Evolutionary conservation across 2,329 filamentous ascomycete genomes (phyloP), one percentile per base, ranked within the genome.

Genomic region (Hymenoscyphus fraxineus): DNA sequence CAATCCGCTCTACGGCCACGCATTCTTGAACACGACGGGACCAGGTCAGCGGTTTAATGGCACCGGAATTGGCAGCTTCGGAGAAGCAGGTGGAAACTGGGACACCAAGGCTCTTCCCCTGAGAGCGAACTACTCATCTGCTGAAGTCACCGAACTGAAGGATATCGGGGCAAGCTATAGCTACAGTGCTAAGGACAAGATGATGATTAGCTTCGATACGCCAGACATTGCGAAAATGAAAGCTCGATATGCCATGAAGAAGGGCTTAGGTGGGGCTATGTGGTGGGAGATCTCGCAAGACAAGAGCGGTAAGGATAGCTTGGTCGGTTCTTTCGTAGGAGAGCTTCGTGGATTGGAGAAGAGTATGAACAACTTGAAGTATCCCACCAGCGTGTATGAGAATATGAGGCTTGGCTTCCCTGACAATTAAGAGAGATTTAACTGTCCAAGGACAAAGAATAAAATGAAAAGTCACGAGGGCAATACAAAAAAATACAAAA

Each of bases 91-190:
- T 13, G 89, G 89, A 0, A 80, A 92, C 3, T 93, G 88, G 85
- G 91, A 95, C 74, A 93, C 90, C 81, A 95, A 93, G 78, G 88
- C 78, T 0, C 81, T 95, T 1, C 91, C 91, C 0, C 80, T 81
- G 22, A 71, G 82, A 0, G 84, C 86, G 0, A 77, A 78, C 6
- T 84, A 88, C 70, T 68, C 79, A 51, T 81, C 85, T 61, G 88
- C 93, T 72, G 65, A 75, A 3, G 78, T 63, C 27, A 51, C 47
- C 19, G 32, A 80, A 22, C 22, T 16, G 3, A 7, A 47, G 19
- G 40, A 32, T 55, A 80, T 84, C 6, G 81, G 85, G 16, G 90
- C 88, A 1, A 87, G 84, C 13, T 95, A 88, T 80, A 88, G 84
- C 74, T 93, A 91, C 75, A 85, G 93, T 73, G 13, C 40, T 1